Percentiles rank a stretch among this genome's conserved stretches.
These are phyloP conservation scores for Boehmeria nivea DNA, from an alignment of 306 rosid species.

Conservation along the genomic window DNA sequence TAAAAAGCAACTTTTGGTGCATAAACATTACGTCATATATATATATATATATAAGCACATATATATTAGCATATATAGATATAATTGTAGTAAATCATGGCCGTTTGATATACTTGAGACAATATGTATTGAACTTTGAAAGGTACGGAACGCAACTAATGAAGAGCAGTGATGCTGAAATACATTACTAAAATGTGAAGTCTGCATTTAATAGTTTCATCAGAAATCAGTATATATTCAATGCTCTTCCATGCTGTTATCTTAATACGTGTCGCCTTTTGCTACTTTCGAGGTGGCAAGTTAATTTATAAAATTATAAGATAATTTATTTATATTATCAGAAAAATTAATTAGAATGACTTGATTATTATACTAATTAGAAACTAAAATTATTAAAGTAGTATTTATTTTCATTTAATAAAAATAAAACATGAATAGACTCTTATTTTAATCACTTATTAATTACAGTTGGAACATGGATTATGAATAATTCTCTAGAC, in stretches of 20 bases:
- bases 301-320: not conserved
- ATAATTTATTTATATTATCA: too few relatives aligned
- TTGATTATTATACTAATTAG: too few relatives aligned
- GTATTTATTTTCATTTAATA: too few relatives aligned
- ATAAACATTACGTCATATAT: not conserved
- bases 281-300: slow-evolving; percentile 6
- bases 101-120: not conserved
- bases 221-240: slow-evolving; percentile 2
- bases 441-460: too few relatives aligned
- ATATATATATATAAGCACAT: not conserved
- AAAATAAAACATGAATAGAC: too few relatives aligned
- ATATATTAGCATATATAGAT: not conserved
- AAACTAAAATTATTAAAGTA: too few relatives aligned
- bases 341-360: too few relatives aligned
- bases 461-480: too few relatives aligned
- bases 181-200: too few relatives aligned
- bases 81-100: not conserved
- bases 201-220: not conserved
- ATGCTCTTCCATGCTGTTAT: slow-evolving; percentile 7
- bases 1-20: slow-evolving; percentile 5
- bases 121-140: not conserved
- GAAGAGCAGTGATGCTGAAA: not conserved
- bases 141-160: not conserved
- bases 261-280: slow-evolving; percentile 3
- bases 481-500: too few relatives aligned